Evolutionary conservation across 2,329 filamentous ascomycete genomes (phyloP).

Genomic region (Fusarium transvaalense): DNA sequence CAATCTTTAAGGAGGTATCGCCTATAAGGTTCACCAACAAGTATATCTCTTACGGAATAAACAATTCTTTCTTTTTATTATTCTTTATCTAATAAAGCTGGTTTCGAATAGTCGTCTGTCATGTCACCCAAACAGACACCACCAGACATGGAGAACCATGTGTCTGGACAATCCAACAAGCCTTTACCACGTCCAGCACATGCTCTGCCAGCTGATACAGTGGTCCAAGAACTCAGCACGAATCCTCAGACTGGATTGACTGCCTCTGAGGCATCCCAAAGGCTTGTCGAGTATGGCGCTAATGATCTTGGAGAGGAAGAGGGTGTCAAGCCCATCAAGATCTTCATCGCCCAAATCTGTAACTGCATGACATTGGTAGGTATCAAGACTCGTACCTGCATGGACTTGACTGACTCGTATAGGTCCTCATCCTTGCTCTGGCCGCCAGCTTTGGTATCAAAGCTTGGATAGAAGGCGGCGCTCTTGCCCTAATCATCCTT

Average conservation of each 20-base stretch:
- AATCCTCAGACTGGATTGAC: constrained; percentile 70
- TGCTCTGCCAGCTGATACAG: constrained; percentile 65
- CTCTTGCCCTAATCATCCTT: constrained; percentile 68
- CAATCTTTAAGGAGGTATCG: too few species aligned
- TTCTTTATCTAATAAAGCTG: not conserved
- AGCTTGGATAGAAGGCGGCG: constrained; percentile 71
- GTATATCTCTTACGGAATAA: too few species aligned
- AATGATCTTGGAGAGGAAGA: constrained; percentile 73
- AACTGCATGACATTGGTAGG: constrained; percentile 76
- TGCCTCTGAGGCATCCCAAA: constrained; percentile 63
- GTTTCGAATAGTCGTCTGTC: not conserved
- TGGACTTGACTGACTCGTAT: not conserved
- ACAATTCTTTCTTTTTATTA: not conserved
- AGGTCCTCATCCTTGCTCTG: constrained; percentile 68
- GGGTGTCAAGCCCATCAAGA: constrained; percentile 71
- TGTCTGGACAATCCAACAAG: constrained; percentile 59
- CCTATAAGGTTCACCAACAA: not conserved
- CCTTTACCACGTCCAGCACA: constrained; percentile 74
- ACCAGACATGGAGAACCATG: constrained; percentile 24
- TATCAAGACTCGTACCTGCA: not conserved
- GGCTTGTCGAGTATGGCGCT: constrained; percentile 68
- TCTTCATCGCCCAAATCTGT: constrained; percentile 73
- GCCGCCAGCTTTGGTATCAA: constrained; percentile 67
- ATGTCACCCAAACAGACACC: constrained; percentile 8
- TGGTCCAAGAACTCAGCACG: constrained; percentile 67